These are phyloP conservation scores for Rhodofomes roseus DNA, from an alignment of 1,284 basidiomycete genomes.

Conservation along the genomic window DNA sequence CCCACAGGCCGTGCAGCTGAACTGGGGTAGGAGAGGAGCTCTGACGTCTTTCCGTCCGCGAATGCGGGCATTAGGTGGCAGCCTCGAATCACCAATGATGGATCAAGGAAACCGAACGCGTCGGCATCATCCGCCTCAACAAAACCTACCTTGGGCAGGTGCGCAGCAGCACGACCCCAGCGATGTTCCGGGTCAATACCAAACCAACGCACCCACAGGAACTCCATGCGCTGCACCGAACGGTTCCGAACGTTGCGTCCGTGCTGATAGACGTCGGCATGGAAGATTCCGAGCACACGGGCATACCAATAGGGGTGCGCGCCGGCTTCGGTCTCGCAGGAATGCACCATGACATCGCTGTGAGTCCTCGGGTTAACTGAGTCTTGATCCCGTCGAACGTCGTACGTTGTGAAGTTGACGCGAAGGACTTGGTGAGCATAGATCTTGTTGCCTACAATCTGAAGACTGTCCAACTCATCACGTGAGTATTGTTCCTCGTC, in stretches of 20 bases:
- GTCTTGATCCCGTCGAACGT: conserved; percentile 34
- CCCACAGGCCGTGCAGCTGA: conserved; percentile 9
- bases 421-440: conserved; percentile 25
- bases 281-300: conserved; percentile 17
- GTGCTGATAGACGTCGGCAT: conserved; percentile 15
- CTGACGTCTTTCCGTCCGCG: conserved; percentile 18
- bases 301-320: conserved; percentile 20
- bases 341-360: conserved; percentile 26
- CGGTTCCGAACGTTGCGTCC: background rate
- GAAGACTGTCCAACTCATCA: conserved; percentile 9
- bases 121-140: conserved; percentile 19
- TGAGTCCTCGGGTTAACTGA: conserved; percentile 30
- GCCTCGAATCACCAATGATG: conserved; percentile 28
- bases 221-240: conserved; percentile 22
- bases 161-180: conserved; percentile 13
- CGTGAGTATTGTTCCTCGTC: conserved; percentile 13
- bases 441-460: conserved; percentile 24
- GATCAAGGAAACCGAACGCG: conserved; percentile 40
- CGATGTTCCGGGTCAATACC: conserved; percentile 15
- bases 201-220: conserved; percentile 36
- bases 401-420: conserved; percentile 43
- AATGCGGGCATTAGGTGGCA: conserved; percentile 36
- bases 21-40: conserved; percentile 18
- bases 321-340: background rate
- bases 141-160: conserved; percentile 32